phyloP scores from a whole-genome alignment of 768 basidiomycete species.

The Collybia nuda region DNA sequence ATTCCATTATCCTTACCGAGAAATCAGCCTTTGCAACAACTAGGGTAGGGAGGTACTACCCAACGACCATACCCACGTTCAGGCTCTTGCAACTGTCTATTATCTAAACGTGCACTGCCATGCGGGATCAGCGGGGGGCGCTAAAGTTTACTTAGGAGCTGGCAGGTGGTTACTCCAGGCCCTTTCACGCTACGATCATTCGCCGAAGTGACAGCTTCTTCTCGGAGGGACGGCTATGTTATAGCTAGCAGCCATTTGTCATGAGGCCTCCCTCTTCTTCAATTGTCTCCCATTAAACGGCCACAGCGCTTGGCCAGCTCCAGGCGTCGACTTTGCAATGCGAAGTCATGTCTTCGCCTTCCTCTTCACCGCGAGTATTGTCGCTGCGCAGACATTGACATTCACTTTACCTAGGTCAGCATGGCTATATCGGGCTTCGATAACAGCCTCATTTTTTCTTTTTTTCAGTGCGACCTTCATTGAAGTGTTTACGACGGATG shows the following conservation, averaged over 20 bases:
- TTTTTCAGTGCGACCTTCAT: conserved; percentile 1
- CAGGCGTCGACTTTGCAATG: conserved; percentile 6
- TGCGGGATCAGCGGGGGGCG: no score
- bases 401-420: neutral
- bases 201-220: conserved; percentile 12
- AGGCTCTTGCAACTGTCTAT: no score
- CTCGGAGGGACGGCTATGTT: conserved; percentile 5
- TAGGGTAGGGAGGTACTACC: no score
- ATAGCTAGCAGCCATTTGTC: conserved; percentile 7
- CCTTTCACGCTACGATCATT: conserved; percentile 13
- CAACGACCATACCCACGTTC: no score
- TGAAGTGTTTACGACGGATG: conserved; percentile 6
- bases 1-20: no score
- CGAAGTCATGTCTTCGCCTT: conserved; percentile 1
- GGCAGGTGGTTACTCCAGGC: conserved; percentile 10
- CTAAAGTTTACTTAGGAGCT: neutral
- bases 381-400: conserved; percentile 9
- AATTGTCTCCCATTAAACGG: conserved; percentile 4
- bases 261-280: neutral
- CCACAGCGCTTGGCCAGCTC: conserved; percentile 4
- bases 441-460: no score
- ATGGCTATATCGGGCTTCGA: neutral
- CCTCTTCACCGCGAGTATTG: neutral
- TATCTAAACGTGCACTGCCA: no score
- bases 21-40: no score